Percentiles rank a stretch among this genome's conserved stretches.
Conservation (phyloP, 345 rosid genomes). For the Geranium rotundifolium region DNA sequence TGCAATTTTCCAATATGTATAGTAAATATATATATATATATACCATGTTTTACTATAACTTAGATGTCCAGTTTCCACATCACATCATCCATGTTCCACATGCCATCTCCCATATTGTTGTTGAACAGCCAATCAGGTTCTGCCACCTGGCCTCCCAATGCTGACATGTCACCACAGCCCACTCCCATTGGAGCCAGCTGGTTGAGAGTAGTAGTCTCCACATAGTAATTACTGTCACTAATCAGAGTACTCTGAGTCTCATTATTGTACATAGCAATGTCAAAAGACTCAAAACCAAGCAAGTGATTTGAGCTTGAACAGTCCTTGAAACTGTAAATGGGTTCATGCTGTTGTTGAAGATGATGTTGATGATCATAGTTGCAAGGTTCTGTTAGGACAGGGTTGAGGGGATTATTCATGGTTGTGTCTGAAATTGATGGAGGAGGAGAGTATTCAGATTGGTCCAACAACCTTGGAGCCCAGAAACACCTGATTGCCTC, state of each 20-base stretch:
- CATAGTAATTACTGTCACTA: no score
- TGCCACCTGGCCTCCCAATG: no score
- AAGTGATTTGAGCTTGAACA: slow-evolving; percentile 5
- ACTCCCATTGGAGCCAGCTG: no score
- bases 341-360: slow-evolving; percentile 8
- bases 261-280: slow-evolving; percentile 9
- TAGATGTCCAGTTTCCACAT: no score
- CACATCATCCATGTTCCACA: no score
- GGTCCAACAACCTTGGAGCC: slow-evolving; percentile 66
- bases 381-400: background rate
- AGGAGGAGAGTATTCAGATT: slow-evolving; percentile 19
- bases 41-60: no score
- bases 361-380: background rate
- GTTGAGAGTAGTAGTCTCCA: no score
- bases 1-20: no score
- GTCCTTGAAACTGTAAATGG: slow-evolving; percentile 9
- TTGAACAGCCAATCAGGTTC: no score
- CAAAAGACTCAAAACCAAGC: background rate
- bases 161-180: no score
- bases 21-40: no score
- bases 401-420: slow-evolving; percentile 5
- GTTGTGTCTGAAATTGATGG: slow-evolving; percentile 1
- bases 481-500: slow-evolving; percentile 55
- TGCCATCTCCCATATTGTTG: no score
- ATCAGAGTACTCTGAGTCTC: background rate